A percentile compares a stretch with the other conserved stretches of the same genome.
phyloP scores from a whole-genome alignment of 768 basidiomycete genomes.

The Boletus fagicola region DNA sequence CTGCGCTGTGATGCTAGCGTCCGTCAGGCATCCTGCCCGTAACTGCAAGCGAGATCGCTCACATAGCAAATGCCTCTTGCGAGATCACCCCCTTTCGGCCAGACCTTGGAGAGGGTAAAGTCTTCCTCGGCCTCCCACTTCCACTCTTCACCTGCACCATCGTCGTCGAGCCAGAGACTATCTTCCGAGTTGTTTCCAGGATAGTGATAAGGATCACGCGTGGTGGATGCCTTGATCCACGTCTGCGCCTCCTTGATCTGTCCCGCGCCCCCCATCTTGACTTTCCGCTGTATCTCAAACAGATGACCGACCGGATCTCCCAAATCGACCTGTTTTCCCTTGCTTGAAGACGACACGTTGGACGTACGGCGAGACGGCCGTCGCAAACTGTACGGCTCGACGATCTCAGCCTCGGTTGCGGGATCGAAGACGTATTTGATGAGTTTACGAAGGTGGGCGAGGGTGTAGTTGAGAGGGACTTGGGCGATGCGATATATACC shows the following conservation, averaged over 20 bases:
- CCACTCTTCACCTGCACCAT: conserved; percentile 48
- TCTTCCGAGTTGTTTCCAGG: conserved; percentile 40
- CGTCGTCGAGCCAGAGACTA: conserved; percentile 29
- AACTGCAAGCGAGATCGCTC: conserved; percentile 25
- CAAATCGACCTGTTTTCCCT: conserved; percentile 19
- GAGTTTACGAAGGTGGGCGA: conserved; percentile 61
- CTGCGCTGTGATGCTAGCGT: conserved; percentile 50
- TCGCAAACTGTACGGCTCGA: conserved; percentile 18
- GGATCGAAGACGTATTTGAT: conserved; percentile 56
- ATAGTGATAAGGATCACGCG: conserved; percentile 47
- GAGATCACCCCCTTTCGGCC: conserved; percentile 46
- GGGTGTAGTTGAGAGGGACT: conserved; percentile 68
- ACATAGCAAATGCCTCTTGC: conserved; percentile 61
- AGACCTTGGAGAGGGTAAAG: conserved; percentile 55
- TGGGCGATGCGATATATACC: conserved; percentile 65
- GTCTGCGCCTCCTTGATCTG: conserved; percentile 52
- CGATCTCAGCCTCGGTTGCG: conserved; percentile 26
- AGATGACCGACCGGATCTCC: conserved; percentile 43
- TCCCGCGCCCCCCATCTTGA: conserved; percentile 46
- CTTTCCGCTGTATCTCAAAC: conserved; percentile 57
- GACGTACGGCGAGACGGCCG: conserved; percentile 28
- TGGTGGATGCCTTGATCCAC: conserved; percentile 50
- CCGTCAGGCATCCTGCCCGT: background rate
- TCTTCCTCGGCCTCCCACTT: conserved; percentile 73
- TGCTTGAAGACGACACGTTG: conserved; percentile 10